A percentile compares a stretch with the other conserved stretches of the same genome.
Conservation (phyloP, 208 protist species). For the Ichthyophonus hoferi region DNA sequence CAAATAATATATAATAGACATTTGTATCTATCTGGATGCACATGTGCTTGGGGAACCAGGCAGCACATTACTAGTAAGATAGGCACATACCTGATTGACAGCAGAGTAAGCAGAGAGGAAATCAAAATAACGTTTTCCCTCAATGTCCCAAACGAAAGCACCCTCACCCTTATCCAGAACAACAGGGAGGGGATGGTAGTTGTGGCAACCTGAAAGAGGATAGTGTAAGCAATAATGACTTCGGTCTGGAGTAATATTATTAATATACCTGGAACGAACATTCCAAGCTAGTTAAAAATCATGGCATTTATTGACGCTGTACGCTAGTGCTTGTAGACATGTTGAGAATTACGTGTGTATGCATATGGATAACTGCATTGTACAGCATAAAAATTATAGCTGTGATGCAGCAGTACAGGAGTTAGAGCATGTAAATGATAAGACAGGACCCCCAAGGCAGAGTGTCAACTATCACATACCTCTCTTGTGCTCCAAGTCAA, state of each 20-base stretch:
- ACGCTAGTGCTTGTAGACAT: no score
- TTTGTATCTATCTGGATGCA: no score
- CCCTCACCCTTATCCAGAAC: constrained; percentile 53
- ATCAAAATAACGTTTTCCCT: constrained; percentile 77
- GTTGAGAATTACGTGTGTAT: neutral
- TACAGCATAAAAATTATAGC: neutral
- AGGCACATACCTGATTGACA: constrained; percentile 73
- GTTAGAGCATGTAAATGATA: neutral
- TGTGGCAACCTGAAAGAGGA: constrained; percentile 18
- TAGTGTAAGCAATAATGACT: neutral
- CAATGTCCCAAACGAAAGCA: constrained; percentile 74
- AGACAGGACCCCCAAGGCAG: no score
- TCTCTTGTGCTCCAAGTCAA: constrained; percentile 7
- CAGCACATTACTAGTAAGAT: no score
- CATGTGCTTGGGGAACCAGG: no score
- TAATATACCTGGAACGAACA: neutral
- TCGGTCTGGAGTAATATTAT: neutral
- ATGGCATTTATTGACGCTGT: no score
- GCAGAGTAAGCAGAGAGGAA: constrained; percentile 81
- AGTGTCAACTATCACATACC: no score
- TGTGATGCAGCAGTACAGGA: neutral
- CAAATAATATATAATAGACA: no score
- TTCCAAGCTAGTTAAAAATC: neutral
- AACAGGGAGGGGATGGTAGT: constrained; percentile 39
- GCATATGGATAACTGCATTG: neutral